A percentile compares a stretch with the other conserved stretches of the same genome.
These are phyloP conservation scores for Hanseniaspora sp. DNA, from an alignment of 1,139 yeast genomes.

Conservation along the genomic window DNA sequence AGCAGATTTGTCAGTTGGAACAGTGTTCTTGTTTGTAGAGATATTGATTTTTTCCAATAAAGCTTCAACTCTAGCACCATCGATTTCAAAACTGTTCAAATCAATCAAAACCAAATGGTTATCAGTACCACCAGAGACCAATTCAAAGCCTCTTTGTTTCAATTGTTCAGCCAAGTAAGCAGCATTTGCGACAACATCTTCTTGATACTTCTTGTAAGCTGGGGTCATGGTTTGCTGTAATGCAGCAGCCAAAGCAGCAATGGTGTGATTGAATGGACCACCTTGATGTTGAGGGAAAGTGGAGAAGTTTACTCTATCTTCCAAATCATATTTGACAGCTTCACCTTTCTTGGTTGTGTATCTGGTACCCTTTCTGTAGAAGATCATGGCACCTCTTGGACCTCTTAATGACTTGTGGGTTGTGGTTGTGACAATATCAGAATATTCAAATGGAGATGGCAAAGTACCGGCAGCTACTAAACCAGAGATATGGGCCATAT, in stretches of 20 bases:
- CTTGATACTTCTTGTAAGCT: conserved; percentile 77
- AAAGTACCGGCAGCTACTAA: conserved; percentile 87
- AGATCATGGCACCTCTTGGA: conserved; percentile 98
- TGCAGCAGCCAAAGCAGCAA: conserved; percentile 89
- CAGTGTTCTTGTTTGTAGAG: conserved; percentile 91
- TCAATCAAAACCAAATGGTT: conserved; percentile 83
- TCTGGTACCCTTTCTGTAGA: conserved; percentile 86
- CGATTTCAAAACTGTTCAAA: conserved; percentile 72
- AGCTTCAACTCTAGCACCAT: conserved; percentile 92
- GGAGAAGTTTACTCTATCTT: conserved; percentile 81
- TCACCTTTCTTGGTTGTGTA: conserved; percentile 75
- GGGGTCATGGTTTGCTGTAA: conserved; percentile 80
- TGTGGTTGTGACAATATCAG: conserved; percentile 93
- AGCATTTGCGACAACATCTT: conserved; percentile 72
- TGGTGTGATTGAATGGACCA: conserved; percentile 97
- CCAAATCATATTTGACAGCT: conserved; percentile 76
- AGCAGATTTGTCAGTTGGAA: conserved; percentile 93
- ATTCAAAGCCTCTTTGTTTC: conserved; percentile 53
- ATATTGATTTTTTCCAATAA: conserved; percentile 81
- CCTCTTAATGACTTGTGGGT: conserved; percentile 96
- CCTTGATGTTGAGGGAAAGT: conserved; percentile 99
- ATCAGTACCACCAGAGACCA: conserved; percentile 90
- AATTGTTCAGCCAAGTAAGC: conserved; percentile 63
- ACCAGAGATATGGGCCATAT: conserved; percentile 96
- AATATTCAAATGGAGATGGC: conserved; percentile 83